Evolutionary conservation across 2,329 filamentous ascomycete species (phyloP), one percentile per base, ranked within the genome.

Genomic region (Paecilomyces formosus): DNA sequence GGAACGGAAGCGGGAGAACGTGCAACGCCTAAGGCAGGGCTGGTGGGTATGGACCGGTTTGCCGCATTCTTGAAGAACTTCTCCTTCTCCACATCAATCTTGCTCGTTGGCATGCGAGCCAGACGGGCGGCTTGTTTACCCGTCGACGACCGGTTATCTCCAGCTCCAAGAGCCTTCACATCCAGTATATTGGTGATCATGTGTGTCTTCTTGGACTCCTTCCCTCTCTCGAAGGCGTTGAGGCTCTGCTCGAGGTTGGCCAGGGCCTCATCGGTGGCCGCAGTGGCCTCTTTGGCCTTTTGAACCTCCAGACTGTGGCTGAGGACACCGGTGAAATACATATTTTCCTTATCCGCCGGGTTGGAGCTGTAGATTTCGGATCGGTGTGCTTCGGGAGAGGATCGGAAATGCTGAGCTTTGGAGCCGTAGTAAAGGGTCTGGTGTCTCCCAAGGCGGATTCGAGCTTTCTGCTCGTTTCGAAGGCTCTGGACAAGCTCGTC

Each of bases 241-340:
- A 87, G 76, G 65, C 78, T 85, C 68, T 78, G 82, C 70, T 85
- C 80, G 57, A 87, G 75, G 45, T 78, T 79, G 56, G 82, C 82
- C 70, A 87, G 71, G 28, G 85, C 85, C 60, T 81, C 79, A 69
- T 87, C 85, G 45, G 80, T 80, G 61, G 80, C 81, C 28, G 81
- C 80, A 51, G 79, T 82, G 35, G 77, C 80, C 68, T 81, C 76
- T 68, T 81, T 77, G 45, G 79, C 80, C 70, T 81, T 81, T 65
- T 81, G 77, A 35, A 84, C 78, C 63, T 78, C 77, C 35, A 85
- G 76, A 61, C 75, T 81, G 67, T 87, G 83, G 69, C 80, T 83
- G 64, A 86, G 74, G 24, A 82, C 69, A 51, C 83, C 83, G 26
- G 79, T 74, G 65, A 86, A 85, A 60, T 79, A 79, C 66, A 85